Percentiles rank a stretch among this genome's conserved stretches.
Conservation (phyloP, 495 filamentous ascomycete species). For the Rhizodiscina lignyota region DNA sequence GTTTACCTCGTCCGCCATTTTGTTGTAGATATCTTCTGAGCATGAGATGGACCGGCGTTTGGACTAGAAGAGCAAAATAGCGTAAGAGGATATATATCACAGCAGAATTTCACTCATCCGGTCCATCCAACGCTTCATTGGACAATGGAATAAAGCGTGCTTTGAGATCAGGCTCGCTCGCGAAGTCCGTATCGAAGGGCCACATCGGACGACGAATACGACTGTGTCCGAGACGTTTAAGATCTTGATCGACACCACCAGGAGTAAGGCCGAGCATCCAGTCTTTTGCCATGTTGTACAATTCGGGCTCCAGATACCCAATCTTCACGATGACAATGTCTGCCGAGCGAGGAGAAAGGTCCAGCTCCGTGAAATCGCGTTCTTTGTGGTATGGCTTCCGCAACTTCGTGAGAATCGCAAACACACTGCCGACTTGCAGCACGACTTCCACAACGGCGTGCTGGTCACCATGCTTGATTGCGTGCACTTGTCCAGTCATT, state of each 20-base stretch:
- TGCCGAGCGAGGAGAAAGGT: constrained; percentile 27
- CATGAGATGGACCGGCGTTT: too few species aligned
- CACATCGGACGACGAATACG: constrained; percentile 37
- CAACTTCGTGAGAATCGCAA: constrained; percentile 35
- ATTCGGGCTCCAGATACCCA: constrained; percentile 39
- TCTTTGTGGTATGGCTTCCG: constrained; percentile 43
- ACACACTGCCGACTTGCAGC: constrained; percentile 34
- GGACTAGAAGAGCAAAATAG: too few species aligned
- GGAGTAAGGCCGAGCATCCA: constrained; percentile 40
- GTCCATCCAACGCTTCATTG: too few species aligned
- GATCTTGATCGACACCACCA: constrained; percentile 38
- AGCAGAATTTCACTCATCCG: too few species aligned
- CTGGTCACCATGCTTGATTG: constrained; percentile 34
- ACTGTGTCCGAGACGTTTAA: constrained; percentile 30
- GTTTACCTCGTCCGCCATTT: too few species aligned
- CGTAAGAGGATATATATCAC: too few species aligned
- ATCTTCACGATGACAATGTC: constrained; percentile 44
- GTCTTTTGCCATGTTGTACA: constrained; percentile 36
- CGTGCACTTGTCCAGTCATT: constrained; percentile 35
- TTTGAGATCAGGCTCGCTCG: too few species aligned
- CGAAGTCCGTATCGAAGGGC: constrained; percentile 34
- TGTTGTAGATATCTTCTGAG: too few species aligned
- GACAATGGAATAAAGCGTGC: too few species aligned
- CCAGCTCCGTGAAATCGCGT: constrained; percentile 33
- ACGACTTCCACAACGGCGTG: constrained; percentile 34